Evolutionary conservation across 352 stramenopile species (phyloP).

Genomic region (Phytophthora capsici): DNA sequence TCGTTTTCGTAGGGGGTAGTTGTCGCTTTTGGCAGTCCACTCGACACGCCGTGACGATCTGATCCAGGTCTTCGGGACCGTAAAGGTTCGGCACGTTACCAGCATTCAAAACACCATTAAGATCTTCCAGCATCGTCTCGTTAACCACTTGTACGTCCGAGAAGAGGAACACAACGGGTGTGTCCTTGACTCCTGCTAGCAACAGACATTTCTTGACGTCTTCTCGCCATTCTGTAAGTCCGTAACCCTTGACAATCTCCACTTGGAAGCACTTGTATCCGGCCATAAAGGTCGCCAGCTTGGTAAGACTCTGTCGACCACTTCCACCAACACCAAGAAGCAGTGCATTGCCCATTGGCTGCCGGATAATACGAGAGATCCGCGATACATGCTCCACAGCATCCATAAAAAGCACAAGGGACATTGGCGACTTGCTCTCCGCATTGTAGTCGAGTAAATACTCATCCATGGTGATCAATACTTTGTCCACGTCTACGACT

Average conservation of each 20-base stretch:
- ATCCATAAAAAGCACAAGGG: constrained; percentile 90
- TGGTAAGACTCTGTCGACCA: constrained; percentile 92
- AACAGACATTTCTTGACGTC: constrained; percentile 93
- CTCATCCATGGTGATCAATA: constrained; percentile 88
- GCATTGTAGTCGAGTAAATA: constrained; percentile 92
- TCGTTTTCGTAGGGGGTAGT: constrained; percentile 93
- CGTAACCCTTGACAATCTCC: constrained; percentile 96
- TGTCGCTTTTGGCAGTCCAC: constrained; percentile 93
- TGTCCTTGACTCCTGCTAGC: constrained; percentile 91
- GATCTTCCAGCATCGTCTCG: constrained; percentile 95
- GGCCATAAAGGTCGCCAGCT: constrained; percentile 93
- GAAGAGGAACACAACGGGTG: constrained; percentile 93
- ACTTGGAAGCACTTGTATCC: constrained; percentile 94
- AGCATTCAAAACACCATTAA: constrained; percentile 96
- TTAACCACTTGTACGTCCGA: constrained; percentile 95
- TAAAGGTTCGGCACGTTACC: constrained; percentile 96
- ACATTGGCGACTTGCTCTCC: constrained; percentile 92
- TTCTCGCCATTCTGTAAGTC: constrained; percentile 92
- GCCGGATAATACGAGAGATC: constrained; percentile 81
- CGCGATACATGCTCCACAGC: constrained; percentile 87
- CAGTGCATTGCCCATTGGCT: constrained; percentile 90
- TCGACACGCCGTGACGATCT: constrained; percentile 90
- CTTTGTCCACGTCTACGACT: constrained; percentile 83
- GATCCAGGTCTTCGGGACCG: constrained; percentile 90
- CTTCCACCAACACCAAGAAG: constrained; percentile 93